Conservation (phyloP, 768 basidiomycete genomes). For the Symmetrospora coprosmae region DNA sequence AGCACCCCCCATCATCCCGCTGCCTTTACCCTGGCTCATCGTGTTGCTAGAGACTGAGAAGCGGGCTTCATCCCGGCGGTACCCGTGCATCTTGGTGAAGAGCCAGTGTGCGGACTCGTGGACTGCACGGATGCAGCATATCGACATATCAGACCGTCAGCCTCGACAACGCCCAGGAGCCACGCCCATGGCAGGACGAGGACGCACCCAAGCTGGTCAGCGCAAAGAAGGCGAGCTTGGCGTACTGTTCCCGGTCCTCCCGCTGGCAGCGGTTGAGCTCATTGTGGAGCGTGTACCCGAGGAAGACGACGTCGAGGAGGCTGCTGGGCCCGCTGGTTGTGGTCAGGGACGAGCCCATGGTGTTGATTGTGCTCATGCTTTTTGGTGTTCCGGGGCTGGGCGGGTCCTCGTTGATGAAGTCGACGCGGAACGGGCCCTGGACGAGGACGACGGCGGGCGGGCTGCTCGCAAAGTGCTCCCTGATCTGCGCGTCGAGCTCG, state of each 20-base stretch:
- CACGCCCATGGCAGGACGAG: too few relatives aligned
- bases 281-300: slow-evolving; percentile 14
- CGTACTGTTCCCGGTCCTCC: slow-evolving; percentile 12
- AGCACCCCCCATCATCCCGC: neutral
- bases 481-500: slow-evolving; percentile 2
- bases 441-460: slow-evolving; percentile 1
- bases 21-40: neutral
- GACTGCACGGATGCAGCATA: neutral
- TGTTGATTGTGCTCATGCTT: neutral
- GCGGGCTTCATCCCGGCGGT: neutral
- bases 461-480: neutral
- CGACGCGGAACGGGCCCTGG: slow-evolving; percentile 10
- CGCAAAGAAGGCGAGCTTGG: neutral
- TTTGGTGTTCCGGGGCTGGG: neutral
- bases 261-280: slow-evolving; percentile 2
- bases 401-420: slow-evolving; percentile 5
- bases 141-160: too few relatives aligned
- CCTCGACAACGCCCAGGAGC: too few relatives aligned
- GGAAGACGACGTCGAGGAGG: neutral
- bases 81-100: slow-evolving; percentile 11
- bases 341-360: neutral
- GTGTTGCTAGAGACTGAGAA: too few relatives aligned
- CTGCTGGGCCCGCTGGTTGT: neutral
- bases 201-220: slow-evolving; percentile 8
- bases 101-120: slow-evolving; percentile 19